Evolutionary conservation across 352 stramenopile genomes (phyloP).

Genomic region (Globisporangium uncinulatum): DNA sequence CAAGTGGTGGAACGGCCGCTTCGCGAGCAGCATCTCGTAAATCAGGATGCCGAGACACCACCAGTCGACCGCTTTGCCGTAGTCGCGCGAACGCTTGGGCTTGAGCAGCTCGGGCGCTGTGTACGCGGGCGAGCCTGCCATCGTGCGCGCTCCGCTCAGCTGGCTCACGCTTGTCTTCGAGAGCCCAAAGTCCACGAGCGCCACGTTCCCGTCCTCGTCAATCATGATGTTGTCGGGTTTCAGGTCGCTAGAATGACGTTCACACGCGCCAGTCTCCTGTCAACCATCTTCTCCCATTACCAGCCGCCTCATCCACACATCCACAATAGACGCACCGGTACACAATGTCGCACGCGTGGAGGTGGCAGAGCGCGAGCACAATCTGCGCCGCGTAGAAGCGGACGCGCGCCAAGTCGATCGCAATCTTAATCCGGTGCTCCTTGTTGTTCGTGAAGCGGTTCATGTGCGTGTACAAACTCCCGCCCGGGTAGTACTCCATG

Average conservation of each 20-base stretch:
- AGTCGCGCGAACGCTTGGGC: constrained; percentile 78
- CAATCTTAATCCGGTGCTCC: constrained; percentile 84
- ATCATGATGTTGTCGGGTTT: constrained; percentile 97
- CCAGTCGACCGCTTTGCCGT: constrained; percentile 85
- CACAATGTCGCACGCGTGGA: constrained; percentile 93
- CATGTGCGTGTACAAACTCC: constrained; percentile 89
- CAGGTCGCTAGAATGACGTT: constrained; percentile 54
- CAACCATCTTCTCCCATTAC: no score
- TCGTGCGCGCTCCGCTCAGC: constrained; percentile 76
- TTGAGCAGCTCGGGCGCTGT: constrained; percentile 79
- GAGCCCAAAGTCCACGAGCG: constrained; percentile 93
- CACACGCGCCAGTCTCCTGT: no score
- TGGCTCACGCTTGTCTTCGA: constrained; percentile 90
- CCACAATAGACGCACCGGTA: constrained; percentile 52
- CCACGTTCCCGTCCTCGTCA: constrained; percentile 91
- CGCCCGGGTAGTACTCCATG: constrained; percentile 84
- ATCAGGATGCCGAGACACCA: constrained; percentile 88
- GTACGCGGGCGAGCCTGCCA: constrained; percentile 80
- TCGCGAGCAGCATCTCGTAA: constrained; percentile 90
- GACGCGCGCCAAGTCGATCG: constrained; percentile 68
- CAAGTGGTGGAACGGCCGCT: constrained; percentile 88
- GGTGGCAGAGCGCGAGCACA: constrained; percentile 82
- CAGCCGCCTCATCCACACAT: no score
- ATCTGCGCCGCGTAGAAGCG: constrained; percentile 93
- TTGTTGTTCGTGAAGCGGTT: constrained; percentile 90